Evolutionary conservation across 2,329 filamentous ascomycete species (phyloP), one percentile per base, ranked within the genome.

Genomic region (Alternaria burnsii): DNA sequence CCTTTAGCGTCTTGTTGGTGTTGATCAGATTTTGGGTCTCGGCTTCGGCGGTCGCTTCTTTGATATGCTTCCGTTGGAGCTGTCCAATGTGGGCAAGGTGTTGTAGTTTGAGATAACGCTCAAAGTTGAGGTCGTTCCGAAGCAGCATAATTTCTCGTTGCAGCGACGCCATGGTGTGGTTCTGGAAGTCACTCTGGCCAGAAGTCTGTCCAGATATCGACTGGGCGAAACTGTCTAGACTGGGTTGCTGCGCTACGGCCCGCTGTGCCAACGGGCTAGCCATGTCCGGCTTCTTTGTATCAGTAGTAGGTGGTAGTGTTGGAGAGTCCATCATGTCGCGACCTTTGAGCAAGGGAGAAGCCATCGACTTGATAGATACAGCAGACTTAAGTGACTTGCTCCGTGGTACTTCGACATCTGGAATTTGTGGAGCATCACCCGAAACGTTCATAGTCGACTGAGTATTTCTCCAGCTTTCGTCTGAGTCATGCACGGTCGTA

Each of bases 21-120:
- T 93, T 90, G 65, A 94, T 87, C 4, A 95, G 80, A 54, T 93
- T 93, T 67, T 94, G 91, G 2, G 90, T 93, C 73, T 95, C 91
- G 0, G 92, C 91, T 74, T 94, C 92, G 1, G 88, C 90, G 2
- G 91, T 90, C 8, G 91, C 91, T 75, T 94, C 90, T 65, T 87
- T 87, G 65, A 94, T 87, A 59, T 93, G 89, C 63, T 89, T 88
- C 14, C 91, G 85, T 67, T 91, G 89, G 42, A 95, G 80, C 71
- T 92, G 90, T 1, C 91, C 91, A 72, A 95, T 94, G 60, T 94
- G 91, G 2, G 89, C 87, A 66, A 94, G 87, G 75, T 94, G 92
- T 71, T 95, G 92, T 65, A 93, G 88, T 74, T 94, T 94, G 70
- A 94, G 85, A 76, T 93, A 94, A 26, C 91, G 85, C 76, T 95